phyloP scores from a whole-genome alignment of 2,329 filamentous ascomycete genomes.

The Paraphoma sp. region DNA sequence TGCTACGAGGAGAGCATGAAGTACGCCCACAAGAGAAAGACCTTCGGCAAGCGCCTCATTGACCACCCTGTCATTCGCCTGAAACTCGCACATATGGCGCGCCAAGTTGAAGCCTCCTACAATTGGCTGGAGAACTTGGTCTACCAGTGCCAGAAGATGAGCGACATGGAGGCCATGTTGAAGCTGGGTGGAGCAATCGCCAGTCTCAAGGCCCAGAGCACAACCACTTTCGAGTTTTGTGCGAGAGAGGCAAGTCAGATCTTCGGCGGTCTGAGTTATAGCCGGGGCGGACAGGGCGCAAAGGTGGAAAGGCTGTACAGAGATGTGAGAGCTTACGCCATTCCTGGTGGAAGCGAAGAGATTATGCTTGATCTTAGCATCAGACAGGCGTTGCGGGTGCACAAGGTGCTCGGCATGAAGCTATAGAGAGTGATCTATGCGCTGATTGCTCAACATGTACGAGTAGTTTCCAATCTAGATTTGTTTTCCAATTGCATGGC shows the following conservation, averaged over 20 bases:
- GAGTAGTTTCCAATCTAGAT: not conserved
- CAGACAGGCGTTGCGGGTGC: constrained; percentile 71
- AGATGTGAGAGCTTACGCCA: constrained; percentile 92
- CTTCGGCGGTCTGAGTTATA: constrained; percentile 93
- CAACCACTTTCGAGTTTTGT: constrained; percentile 96
- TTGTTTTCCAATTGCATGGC: not conserved
- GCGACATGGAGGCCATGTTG: constrained; percentile 93
- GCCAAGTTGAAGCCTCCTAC: constrained; percentile 96
- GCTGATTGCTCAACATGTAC: not conserved
- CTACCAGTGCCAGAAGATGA: constrained; percentile 92
- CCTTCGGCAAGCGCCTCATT: constrained; percentile 95
- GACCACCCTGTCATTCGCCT: constrained; percentile 96
- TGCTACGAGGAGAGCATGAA: constrained; percentile 97
- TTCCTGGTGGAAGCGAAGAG: constrained; percentile 95
- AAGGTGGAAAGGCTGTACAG: constrained; percentile 95
- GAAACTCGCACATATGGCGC: constrained; percentile 97
- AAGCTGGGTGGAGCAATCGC: constrained; percentile 95
- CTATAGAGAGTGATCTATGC: not conserved
- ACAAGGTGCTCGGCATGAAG: constrained; percentile 9
- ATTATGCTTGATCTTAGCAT: constrained; percentile 99
- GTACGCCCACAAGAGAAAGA: constrained; percentile 95
- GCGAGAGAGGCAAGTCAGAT: constrained; percentile 96
- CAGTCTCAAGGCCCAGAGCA: constrained; percentile 90
- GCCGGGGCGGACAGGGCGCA: constrained; percentile 88
- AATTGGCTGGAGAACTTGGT: constrained; percentile 96